phyloP scores from a whole-genome alignment of 2,329 filamentous ascomycete genomes.

The Sporothrix pseudoabietina region DNA sequence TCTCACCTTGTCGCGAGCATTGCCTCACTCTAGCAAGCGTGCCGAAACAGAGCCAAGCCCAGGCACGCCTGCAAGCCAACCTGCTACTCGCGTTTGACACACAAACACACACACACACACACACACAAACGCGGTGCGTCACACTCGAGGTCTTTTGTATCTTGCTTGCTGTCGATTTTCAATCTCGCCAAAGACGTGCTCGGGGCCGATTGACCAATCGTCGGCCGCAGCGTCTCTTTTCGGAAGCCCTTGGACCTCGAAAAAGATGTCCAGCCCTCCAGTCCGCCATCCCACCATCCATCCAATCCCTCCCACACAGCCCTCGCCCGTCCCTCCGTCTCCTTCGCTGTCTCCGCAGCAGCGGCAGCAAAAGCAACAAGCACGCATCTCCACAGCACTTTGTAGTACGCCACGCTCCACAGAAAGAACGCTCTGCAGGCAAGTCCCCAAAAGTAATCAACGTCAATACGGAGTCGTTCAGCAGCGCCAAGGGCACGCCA shows the following conservation, averaged over 20 bases:
- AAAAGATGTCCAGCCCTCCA: neutral
- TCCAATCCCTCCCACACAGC: neutral
- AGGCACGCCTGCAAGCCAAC: neutral
- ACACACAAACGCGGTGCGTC: conserved; percentile 3
- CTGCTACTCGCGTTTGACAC: neutral
- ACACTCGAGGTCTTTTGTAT: neutral
- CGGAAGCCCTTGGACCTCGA: neutral
- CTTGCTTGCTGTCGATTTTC: neutral
- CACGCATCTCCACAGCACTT: neutral
- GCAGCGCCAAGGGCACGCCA: conserved; percentile 20
- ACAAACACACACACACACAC: neutral
- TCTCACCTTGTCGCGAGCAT: conserved; percentile 3
- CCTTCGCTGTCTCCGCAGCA: neutral
- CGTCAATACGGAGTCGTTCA: neutral
- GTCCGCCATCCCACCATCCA: neutral
- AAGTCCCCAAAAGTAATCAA: neutral
- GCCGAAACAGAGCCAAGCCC: neutral
- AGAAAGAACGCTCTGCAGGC: neutral
- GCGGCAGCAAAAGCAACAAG: neutral
- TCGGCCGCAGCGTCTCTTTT: neutral
- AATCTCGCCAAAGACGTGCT: conserved; percentile 19
- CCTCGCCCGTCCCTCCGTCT: neutral
- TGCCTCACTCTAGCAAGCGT: conserved; percentile 4
- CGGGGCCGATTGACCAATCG: conserved; percentile 22
- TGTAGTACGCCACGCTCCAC: conserved; percentile 13